phyloP scores from a whole-genome alignment of 2,329 filamentous ascomycete species.

The Aspergillus sp. region DNA sequence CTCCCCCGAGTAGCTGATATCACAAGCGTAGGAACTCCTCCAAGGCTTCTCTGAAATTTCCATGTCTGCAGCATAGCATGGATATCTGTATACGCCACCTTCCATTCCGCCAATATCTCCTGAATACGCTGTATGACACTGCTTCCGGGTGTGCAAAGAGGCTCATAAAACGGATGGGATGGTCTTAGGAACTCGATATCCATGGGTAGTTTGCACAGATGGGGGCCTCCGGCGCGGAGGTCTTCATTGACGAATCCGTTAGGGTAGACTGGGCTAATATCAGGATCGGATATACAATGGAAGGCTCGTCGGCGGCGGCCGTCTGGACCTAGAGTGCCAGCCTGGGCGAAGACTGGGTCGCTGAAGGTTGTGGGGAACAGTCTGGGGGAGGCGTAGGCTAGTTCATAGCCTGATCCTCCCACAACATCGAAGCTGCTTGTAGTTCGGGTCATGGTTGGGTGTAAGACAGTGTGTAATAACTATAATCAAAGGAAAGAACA shows the following conservation, averaged over 20 bases:
- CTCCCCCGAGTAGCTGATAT: no score
- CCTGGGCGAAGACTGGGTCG: not conserved
- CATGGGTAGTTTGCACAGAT: no score
- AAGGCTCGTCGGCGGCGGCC: not conserved
- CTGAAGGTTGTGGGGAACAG: not conserved
- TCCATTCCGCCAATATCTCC: no score
- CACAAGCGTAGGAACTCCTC: not conserved
- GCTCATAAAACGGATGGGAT: no score
- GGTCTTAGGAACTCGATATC: no score
- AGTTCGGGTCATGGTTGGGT: not conserved
- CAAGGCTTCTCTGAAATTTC: not conserved
- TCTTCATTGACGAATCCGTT: not conserved
- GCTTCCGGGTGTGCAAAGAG: no score
- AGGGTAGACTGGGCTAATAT: not conserved
- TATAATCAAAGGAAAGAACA: no score
- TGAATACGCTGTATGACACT: no score
- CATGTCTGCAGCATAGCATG: not conserved
- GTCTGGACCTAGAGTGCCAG: not conserved
- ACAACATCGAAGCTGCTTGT: not conserved
- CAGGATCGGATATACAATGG: not conserved
- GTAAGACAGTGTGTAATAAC: no score
- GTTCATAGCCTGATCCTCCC: not conserved
- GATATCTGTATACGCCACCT: no score
- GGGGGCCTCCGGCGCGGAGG: not conserved
- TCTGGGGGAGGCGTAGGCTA: not conserved